phyloP scores from a whole-genome alignment of 306 rosid species.

The Sphenostylis stenocarpa region DNA sequence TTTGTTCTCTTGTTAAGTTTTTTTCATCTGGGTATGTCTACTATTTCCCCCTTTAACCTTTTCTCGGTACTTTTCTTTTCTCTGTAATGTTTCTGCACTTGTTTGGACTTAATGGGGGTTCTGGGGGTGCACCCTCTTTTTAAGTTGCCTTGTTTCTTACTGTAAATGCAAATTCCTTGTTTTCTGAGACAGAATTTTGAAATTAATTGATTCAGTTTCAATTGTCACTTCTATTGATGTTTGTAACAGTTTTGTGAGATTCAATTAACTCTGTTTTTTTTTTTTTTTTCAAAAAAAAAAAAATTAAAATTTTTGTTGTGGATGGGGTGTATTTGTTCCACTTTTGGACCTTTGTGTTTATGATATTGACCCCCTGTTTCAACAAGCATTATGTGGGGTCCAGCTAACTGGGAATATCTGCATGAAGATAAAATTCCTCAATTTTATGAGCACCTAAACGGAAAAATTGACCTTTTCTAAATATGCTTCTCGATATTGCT shows the following conservation, averaged over 20 bases:
- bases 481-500: slow-evolving; percentile 41
- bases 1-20: slow-evolving; percentile 39
- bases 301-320: background rate
- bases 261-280: background rate
- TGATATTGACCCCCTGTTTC: slow-evolving; percentile 18
- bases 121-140: slow-evolving; percentile 22
- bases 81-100: slow-evolving; percentile 11
- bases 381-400: slow-evolving; percentile 35
- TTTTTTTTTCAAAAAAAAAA: no score
- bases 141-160: slow-evolving; percentile 30
- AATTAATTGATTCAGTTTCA: background rate
- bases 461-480: slow-evolving; percentile 20
- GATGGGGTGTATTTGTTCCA: slow-evolving; percentile 7
- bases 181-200: background rate
- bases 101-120: slow-evolving; percentile 1
- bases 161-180: slow-evolving; percentile 13
- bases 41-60: slow-evolving; percentile 24
- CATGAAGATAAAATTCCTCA: slow-evolving; percentile 34
- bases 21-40: slow-evolving; percentile 37
- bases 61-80: slow-evolving; percentile 37
- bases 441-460: slow-evolving; percentile 31
- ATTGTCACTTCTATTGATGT: slow-evolving; percentile 29
- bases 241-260: background rate
- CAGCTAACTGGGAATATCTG: slow-evolving; percentile 36
- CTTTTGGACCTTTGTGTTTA: slow-evolving; percentile 24